Evolutionary conservation across 352 stramenopile species (phyloP), one percentile per base, ranked within the genome.

Genomic region (Phytophthora nicotianae): DNA sequence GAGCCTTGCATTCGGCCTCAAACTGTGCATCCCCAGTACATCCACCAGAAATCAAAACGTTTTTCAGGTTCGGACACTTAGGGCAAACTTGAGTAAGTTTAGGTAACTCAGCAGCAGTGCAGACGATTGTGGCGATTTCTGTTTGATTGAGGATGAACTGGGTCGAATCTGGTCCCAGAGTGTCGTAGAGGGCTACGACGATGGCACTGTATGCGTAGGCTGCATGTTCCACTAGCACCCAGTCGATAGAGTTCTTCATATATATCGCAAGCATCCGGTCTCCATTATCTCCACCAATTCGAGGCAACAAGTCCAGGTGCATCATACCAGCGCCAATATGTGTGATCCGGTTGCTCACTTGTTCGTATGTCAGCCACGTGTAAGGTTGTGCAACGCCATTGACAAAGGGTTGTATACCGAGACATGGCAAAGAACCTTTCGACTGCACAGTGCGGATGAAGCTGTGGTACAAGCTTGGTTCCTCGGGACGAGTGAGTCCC

Each of bases 201-300:
- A 77, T 50, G 14, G 65, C 63, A 35, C 59, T 68, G 24, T 72
- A 77, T n/a, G 58, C 58, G 57, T 87, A 89, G 10, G 68, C 79
- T 4, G 80, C 79, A 62, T 98, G 93, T 60, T 99, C 96, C 0
- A 77, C 82, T 27, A 99, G 70, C 11, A 98, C 74, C 93, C 96
- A 99, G 62, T 99, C 96, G 38, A 97, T 86, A 13, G 84, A 97
- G 69, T 99, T 99, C 68, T 95, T 97, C 79, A 97, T 97, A 76
- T 98, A 99, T 48, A 99, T 85, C 24, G 81, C 95, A 16, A 99
- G 49, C 61, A 97, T 90, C 27, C 74, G 73, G 35, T 90, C 53
- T 17, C 73, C 68, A 42, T 86, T 70, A 6, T 78, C 58, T 3
- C 58, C 70, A 19, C 77, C 72, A 24, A 77, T 50, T 1, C 38